A percentile compares a stretch with the other conserved stretches of the same genome.
These are phyloP conservation scores for Fusarium chlamydosporum DNA, from an alignment of 2,329 filamentous ascomycete genomes.

Conservation along the genomic window DNA sequence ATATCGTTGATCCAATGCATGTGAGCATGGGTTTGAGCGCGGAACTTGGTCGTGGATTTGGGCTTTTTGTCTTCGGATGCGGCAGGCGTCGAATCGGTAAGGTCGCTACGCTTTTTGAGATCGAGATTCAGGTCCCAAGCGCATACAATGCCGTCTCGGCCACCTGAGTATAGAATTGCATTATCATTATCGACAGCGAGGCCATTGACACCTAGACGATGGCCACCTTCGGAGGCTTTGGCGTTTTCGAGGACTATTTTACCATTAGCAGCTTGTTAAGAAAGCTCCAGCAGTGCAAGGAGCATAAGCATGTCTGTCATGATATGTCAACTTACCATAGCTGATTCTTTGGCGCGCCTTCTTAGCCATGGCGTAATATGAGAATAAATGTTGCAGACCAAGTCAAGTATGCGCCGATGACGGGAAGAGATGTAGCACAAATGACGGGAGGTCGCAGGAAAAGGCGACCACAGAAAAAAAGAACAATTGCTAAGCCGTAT, in stretches of 20 bases:
- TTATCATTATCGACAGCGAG: conserved; percentile 87
- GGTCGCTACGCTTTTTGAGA: conserved; percentile 59
- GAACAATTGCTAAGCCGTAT: conserved; percentile 13
- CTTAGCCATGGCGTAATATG: conserved; percentile 68
- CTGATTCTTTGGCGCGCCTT: conserved; percentile 79
- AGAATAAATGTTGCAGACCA: conserved; percentile 25
- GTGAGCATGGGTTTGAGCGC: conserved; percentile 78
- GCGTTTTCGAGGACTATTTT: conserved; percentile 70
- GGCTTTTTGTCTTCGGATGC: conserved; percentile 52
- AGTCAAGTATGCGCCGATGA: conserved; percentile 40
- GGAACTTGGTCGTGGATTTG: conserved; percentile 69
- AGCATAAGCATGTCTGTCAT: background rate
- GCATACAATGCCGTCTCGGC: conserved; percentile 94
- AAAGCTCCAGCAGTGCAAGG: background rate
- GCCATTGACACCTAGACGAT: conserved; percentile 94
- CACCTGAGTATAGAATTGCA: conserved; percentile 93
- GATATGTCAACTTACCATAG: conserved; percentile 67
- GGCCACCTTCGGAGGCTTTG: conserved; percentile 77
- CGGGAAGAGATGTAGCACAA: conserved; percentile 35
- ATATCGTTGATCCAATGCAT: conserved; percentile 98
- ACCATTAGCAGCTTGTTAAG: conserved; percentile 20
- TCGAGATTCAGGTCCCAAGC: conserved; percentile 91
- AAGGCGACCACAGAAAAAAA: conserved; percentile 12
- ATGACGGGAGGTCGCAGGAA: conserved; percentile 36
- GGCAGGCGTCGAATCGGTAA: conserved; percentile 51